Base-by-base conservation (phyloP, 148 eudicot species). In the Rhododendron henanense region DNA sequence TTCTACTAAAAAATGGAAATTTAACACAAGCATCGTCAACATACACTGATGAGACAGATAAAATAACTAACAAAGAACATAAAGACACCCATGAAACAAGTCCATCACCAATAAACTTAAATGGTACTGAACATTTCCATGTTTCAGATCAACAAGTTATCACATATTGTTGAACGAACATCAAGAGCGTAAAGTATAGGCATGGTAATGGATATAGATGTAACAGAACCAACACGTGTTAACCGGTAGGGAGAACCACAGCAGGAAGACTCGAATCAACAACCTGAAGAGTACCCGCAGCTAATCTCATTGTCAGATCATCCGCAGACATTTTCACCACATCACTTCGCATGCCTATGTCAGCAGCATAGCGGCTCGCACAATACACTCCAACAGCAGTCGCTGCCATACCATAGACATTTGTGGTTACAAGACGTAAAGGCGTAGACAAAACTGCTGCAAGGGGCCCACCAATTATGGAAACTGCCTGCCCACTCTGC, bases 401-500 rank as follows among this genome's bases (percentile, higher is more conserved):
- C 13, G 51, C 80, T 10, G 28, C 80, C 80, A 77, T 77, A 2
- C 80, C 80, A 77, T 77, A 77, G 11, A 77, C 50, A 41, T 77
- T 77, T 21, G 48, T 77, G 51, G 80, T 44, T 2, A 77, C 80
- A 41, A 78, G 57, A 45, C 81, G 57, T 47, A 78, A 47, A 1
- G 81, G 81, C 19, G 81, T 78, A 0, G 81, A 78, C 8, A 78
- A 47, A 78, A 78, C 81, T 3, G 81, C 57, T 18, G 81, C 81
- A 0, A 78, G 57, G 35, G 81, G 55, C 55, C 81, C 81, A 47
- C 81, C 81, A 10, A 78, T 78, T 23, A 78, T 78, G 6, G 81
- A 78, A 23, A 78, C 81, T 47, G 81, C 57, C 81, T 78, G 81
- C 35, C 81, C 81, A 47, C 81, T 78, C 57, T 47, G 57, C 18